These are phyloP conservation scores for Cocos nucifera DNA, from an alignment of 176 grass and related monocot species.

Conservation along the genomic window DNA sequence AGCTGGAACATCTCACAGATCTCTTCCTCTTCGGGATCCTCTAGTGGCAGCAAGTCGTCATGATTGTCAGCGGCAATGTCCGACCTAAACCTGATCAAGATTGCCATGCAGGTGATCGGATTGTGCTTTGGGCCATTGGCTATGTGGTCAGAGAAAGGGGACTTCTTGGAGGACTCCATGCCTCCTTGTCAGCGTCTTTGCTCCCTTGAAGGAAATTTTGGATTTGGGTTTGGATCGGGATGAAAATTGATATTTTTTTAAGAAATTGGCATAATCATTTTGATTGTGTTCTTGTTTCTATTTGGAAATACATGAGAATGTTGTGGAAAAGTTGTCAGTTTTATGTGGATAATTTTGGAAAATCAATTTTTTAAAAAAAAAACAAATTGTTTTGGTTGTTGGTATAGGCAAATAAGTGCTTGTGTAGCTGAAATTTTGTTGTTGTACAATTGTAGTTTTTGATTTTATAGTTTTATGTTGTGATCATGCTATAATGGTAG, in stretches of 20 bases:
- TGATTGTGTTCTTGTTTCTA: not conserved
- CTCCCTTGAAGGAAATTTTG: not conserved
- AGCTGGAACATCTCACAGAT: conserved; percentile 30
- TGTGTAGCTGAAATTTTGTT: too few species aligned
- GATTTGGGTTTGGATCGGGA: not conserved
- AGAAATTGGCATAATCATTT: too few species aligned
- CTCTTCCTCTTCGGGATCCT: conserved; percentile 4
- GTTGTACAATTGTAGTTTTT: too few species aligned
- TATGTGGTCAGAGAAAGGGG: conserved; percentile 21
- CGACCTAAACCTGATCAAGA: conserved; percentile 2
- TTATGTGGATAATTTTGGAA: too few species aligned
- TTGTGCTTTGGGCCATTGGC: conserved; percentile 47
- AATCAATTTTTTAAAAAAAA: too few species aligned
- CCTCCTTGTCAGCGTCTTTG: conserved; percentile 16
- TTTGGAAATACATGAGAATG: too few species aligned
- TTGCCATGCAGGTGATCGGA: conserved; percentile 25
- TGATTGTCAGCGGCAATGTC: conserved; percentile 15
- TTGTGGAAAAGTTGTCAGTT: too few species aligned
- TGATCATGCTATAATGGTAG: too few species aligned
- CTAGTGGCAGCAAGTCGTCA: not conserved
- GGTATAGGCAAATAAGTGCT: too few species aligned
- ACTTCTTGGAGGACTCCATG: conserved; percentile 27
- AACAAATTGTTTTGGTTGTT: too few species aligned
- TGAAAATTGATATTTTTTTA: too few species aligned
- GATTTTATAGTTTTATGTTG: too few species aligned